A percentile compares a stretch with the other conserved stretches of the same genome.
Conservation (phyloP, 805 yeast species). For the Metschnikowia cubensis region DNA sequence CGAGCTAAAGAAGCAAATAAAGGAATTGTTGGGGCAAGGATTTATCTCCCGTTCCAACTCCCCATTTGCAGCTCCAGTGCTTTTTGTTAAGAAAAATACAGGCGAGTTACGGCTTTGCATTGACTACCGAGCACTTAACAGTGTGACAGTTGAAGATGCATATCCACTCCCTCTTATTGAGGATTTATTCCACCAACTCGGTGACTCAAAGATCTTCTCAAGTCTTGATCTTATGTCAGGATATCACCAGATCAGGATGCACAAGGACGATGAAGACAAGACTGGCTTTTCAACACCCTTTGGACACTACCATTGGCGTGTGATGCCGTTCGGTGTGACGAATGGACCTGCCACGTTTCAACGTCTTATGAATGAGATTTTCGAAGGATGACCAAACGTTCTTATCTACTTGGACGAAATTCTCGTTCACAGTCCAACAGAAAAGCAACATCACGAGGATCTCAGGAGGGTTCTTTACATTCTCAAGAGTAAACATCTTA, state of each 20-base stretch:
- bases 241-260: constrained; percentile 8
- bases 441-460: not conserved
- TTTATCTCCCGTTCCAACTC: constrained; percentile 4
- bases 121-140: constrained; percentile 8
- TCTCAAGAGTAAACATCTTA: not conserved
- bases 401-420: constrained; percentile 8
- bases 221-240: constrained; percentile 7
- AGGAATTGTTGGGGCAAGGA: not conserved
- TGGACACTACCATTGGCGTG: constrained; percentile 10
- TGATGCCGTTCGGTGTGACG: constrained; percentile 9
- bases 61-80: constrained; percentile 7
- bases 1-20: constrained; percentile 2
- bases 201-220: constrained; percentile 6
- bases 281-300: constrained; percentile 10
- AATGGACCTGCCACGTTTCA: constrained; percentile 9
- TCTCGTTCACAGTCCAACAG: not conserved
- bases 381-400: not conserved
- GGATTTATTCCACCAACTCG: constrained; percentile 5
- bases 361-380: constrained; percentile 5
- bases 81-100: constrained; percentile 7
- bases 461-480: not conserved
- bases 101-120: constrained; percentile 6
- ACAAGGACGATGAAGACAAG: not conserved
- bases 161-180: constrained; percentile 7
- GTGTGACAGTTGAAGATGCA: constrained; percentile 3